Conservation (phyloP, 1,284 basidiomycete genomes). For the Farysia itapuensis region DNA sequence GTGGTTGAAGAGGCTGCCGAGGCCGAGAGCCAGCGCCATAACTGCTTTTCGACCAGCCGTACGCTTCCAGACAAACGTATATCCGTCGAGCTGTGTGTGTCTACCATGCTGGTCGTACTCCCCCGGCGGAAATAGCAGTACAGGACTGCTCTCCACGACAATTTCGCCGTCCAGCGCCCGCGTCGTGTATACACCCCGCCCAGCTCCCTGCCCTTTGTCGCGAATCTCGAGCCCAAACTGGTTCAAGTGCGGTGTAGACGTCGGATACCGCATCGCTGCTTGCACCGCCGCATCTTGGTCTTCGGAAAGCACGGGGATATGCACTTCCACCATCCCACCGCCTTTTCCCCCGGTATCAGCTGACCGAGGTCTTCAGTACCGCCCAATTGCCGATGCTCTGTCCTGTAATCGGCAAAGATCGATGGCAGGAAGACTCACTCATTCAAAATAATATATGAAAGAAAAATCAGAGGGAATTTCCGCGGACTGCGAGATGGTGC, state of each 20-base stretch:
- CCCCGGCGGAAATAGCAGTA: conserved; percentile 73
- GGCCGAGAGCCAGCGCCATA: conserved; percentile 82
- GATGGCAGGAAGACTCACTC: no score
- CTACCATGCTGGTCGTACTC: conserved; percentile 59
- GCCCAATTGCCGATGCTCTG: no score
- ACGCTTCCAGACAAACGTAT: conserved; percentile 76
- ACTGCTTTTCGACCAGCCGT: conserved; percentile 51
- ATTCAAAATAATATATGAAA: no score
- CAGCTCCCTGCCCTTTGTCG: conserved; percentile 6
- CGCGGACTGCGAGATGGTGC: no score
- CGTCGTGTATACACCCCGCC: conserved; percentile 45
- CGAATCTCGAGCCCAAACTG: conserved; percentile 21
- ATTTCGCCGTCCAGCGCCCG: conserved; percentile 63
- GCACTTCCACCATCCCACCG: conserved; percentile 34
- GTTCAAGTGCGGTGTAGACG: conserved; percentile 48
- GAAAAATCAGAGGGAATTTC: no score
- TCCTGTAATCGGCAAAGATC: no score
- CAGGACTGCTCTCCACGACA: conserved; percentile 79
- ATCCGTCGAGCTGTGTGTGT: conserved; percentile 76
- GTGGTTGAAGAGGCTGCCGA: conserved; percentile 81
- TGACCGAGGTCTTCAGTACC: no score
- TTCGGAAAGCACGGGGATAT: conserved; percentile 4
- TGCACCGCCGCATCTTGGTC: conserved; percentile 10
- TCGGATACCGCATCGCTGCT: conserved; percentile 11
- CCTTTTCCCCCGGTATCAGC: no score